These are phyloP conservation scores for Lasiosphaeria hispida DNA, from an alignment of 495 filamentous ascomycete species.

Conservation along the genomic window DNA sequence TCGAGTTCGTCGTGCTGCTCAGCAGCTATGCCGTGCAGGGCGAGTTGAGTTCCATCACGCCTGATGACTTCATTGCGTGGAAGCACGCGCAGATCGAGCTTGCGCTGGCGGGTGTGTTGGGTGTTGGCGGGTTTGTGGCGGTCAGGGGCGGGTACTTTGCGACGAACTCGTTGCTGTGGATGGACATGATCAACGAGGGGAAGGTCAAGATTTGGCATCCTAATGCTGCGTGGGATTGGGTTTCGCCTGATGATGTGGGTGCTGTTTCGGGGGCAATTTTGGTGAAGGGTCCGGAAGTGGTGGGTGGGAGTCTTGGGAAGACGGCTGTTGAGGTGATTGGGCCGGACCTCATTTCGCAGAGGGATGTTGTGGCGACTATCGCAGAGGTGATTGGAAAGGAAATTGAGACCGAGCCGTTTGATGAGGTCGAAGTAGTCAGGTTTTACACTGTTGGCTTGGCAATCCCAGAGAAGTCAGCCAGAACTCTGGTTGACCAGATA, in stretches of 20 bases:
- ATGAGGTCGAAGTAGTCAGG: conserved; percentile 1
- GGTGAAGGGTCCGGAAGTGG: neutral
- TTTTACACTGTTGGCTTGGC: neutral
- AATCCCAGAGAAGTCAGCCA: neutral
- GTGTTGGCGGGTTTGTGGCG: conserved; percentile 5
- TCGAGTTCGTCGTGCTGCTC: conserved; percentile 21
- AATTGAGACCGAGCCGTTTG: neutral
- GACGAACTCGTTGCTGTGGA: conserved; percentile 9
- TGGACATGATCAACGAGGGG: neutral
- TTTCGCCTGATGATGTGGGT: conserved; percentile 20
- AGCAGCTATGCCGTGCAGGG: conserved; percentile 10
- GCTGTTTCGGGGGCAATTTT: conserved; percentile 5
- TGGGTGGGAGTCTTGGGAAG: neutral
- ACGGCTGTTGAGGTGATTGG: neutral
- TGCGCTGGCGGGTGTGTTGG: conserved; percentile 17
- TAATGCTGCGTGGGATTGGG: conserved; percentile 14
- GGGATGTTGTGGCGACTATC: conserved; percentile 1
- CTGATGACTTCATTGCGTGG: conserved; percentile 2
- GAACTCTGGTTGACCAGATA: neutral
- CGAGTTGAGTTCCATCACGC: neutral
- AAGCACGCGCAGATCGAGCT: conserved; percentile 22
- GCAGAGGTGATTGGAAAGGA: conserved; percentile 12
- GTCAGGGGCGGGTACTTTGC: conserved; percentile 18
- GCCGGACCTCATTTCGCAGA: conserved; percentile 12
- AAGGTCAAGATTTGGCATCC: conserved; percentile 5